These are phyloP conservation scores for Alternaria consortialis DNA, from an alignment of 2,329 filamentous ascomycete genomes.

Conservation along the genomic window DNA sequence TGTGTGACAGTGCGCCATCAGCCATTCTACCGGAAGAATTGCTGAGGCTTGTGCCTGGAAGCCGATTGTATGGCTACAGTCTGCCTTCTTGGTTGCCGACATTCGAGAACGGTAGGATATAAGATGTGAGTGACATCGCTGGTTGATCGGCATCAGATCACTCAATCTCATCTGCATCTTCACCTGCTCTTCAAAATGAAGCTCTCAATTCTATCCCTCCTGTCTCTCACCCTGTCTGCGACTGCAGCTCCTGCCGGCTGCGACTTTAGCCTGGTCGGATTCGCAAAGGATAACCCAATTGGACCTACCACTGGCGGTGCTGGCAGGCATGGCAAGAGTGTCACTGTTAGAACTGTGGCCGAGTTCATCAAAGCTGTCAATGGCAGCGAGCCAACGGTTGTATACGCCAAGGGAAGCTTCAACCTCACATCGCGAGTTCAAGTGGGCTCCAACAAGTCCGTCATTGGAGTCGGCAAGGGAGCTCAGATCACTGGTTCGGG, in stretches of 20 bases:
- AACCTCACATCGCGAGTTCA: constrained; percentile 54
- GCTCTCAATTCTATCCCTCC: constrained; percentile 31
- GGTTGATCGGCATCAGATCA: not conserved
- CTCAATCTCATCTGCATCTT: constrained; percentile 1
- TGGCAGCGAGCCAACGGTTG: constrained; percentile 42
- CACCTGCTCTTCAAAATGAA: constrained; percentile 33
- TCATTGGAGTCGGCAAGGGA: constrained; percentile 53
- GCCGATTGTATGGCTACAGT: not conserved
- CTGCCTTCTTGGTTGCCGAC: not conserved
- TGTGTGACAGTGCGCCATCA: constrained; percentile 9
- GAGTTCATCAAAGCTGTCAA: constrained; percentile 41
- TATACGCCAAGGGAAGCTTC: constrained; percentile 57
- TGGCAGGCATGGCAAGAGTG: constrained; percentile 36
- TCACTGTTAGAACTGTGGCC: constrained; percentile 40
- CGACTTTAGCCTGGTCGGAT: constrained; percentile 44
- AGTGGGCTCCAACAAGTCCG: constrained; percentile 56
- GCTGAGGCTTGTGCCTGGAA: not conserved
- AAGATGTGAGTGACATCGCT: constrained; percentile 2
- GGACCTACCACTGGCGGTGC: constrained; percentile 46
- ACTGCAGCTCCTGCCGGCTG: constrained; percentile 28
- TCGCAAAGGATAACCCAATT: constrained; percentile 46
- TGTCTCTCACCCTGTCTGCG: constrained; percentile 27
- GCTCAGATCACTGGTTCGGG: constrained; percentile 57
- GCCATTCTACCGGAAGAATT: constrained; percentile 27
- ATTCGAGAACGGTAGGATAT: not conserved